These are phyloP conservation scores for Ophiorrhiza pumila DNA, from an alignment of 257 asterid species.

Conservation along the genomic window DNA sequence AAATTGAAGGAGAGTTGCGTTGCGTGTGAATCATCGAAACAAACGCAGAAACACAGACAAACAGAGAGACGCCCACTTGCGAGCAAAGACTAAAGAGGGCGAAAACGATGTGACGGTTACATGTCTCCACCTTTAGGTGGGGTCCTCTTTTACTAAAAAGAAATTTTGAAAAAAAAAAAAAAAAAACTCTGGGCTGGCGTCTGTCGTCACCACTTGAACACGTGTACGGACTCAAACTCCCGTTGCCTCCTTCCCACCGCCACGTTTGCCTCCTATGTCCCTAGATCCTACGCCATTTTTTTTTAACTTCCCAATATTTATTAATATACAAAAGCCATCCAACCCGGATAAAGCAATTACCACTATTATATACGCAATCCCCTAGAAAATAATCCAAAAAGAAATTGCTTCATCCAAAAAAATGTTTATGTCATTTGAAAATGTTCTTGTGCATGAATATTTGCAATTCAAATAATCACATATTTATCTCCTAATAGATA, in stretches of 20 bases:
- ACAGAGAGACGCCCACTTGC: conserved; percentile 20
- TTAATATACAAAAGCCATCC: neutral
- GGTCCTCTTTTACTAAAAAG: neutral
- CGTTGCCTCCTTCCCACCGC: neutral
- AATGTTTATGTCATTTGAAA: too few relatives aligned
- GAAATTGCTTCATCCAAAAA: too few relatives aligned
- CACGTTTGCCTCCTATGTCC: neutral
- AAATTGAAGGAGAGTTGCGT: too few relatives aligned
- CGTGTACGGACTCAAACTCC: conserved; percentile 8
- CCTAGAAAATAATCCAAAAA: too few relatives aligned
- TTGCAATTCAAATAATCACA: too few relatives aligned
- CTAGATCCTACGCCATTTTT: neutral
- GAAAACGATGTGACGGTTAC: conserved; percentile 26
- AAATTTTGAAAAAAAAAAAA: too few relatives aligned
- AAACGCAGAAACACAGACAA: neutral
- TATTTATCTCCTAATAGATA: too few relatives aligned
- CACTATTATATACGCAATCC: too few relatives aligned
- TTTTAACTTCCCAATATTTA: too few relatives aligned
- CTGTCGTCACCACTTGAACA: conserved; percentile 2
- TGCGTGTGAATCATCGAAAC: neutral
- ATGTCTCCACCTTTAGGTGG: neutral
- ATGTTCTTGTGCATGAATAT: too few relatives aligned
- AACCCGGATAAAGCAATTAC: too few relatives aligned
- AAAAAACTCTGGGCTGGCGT: neutral
- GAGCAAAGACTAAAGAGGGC: conserved; percentile 11